Evolutionary conservation across 2,329 filamentous ascomycete species (phyloP), one percentile per base, ranked within the genome.

Genomic region (Cyanodermella asteris): DNA sequence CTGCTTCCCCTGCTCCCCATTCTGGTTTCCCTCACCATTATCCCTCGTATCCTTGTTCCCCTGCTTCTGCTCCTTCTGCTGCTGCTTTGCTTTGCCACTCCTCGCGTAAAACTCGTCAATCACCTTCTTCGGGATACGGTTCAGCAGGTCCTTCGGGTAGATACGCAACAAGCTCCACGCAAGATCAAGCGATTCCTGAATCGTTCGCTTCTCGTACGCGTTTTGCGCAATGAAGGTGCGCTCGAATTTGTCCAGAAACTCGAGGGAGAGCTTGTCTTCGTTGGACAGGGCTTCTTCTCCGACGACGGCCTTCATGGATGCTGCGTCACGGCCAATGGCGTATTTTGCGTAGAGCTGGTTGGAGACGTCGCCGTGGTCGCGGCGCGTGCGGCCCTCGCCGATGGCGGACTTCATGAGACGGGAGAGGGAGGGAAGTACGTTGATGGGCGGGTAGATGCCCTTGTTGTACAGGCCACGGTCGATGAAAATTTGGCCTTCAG

Each of bases 331-430:
- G 47, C 87, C 87, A 47, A 97, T 94, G 51, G 87, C 87, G 50
- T 97, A 97, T 58, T 97, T 97, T 55, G 87, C 87, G 51, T 97
- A 97, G 36, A 97, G 67, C 62, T 97, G 87, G 62, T 97, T 97
- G 38, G 87, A 97, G 25, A 97, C 87, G 55, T 97, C 87, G 39
- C 80, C 78, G 54, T 97, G 87, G 44, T 97, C 90, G 53, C 78
- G 82, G 42, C 87, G 76, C 14, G 87, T 97, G 64, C 82, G 84
- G 36, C 80, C 80, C 56, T 94, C 82, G 41, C 87, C 87, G 44
- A 97, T 97, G 50, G 87, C 87, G 44, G 87, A 97, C 57, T 97
- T 97, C 87, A 97, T 97, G 47, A 97, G 74, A 68, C 87, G 87
- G 13, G 87, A 97, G 19, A 97, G 73, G 23, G 87, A 97, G 13